A percentile compares a stretch with the other conserved stretches of the same genome.
Evolutionary conservation across 2,329 filamentous ascomycete species (phyloP).

Genomic region (Canariomyces notabilis): DNA sequence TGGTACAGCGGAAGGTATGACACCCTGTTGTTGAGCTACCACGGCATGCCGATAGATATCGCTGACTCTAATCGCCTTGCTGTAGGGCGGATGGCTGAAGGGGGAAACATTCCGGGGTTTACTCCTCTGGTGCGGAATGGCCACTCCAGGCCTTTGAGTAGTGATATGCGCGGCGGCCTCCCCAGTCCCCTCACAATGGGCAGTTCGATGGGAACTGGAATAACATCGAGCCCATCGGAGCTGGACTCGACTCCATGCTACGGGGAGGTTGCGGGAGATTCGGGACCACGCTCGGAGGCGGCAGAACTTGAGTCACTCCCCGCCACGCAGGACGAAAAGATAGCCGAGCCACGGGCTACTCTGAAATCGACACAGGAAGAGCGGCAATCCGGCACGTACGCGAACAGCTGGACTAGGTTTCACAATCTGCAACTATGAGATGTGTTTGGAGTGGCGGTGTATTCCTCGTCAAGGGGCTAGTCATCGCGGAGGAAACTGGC

Average conservation of each 20-base stretch:
- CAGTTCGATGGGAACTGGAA: neutral
- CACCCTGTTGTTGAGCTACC: neutral
- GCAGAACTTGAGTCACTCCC: neutral
- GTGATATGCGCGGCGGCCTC: neutral
- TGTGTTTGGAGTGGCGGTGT: neutral
- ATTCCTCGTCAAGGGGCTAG: too few species aligned
- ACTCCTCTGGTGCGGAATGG: neutral
- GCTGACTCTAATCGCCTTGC: neutral
- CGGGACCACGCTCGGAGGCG: neutral
- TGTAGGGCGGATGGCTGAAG: conserved; percentile 14
- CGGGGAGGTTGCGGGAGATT: neutral
- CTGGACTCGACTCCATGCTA: conserved; percentile 13
- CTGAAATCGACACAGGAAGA: conserved; percentile 25
- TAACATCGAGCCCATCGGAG: conserved; percentile 5
- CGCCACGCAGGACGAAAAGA: neutral
- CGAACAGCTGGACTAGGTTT: conserved; percentile 26
- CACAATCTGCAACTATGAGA: conserved; percentile 13
- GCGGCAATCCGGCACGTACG: conserved; percentile 22
- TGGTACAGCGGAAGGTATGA: conserved; percentile 16
- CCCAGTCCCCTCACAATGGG: conserved; percentile 2
- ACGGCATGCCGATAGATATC: neutral
- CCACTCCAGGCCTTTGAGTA: conserved; percentile 7
- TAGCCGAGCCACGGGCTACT: conserved; percentile 20
- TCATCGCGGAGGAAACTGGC: neutral
- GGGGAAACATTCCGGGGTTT: conserved; percentile 2